Percentiles rank a stretch among this genome's conserved stretches.
phyloP scores from a whole-genome alignment of 257 asterid genomes.

The Nicotiana noctiflora region DNA sequence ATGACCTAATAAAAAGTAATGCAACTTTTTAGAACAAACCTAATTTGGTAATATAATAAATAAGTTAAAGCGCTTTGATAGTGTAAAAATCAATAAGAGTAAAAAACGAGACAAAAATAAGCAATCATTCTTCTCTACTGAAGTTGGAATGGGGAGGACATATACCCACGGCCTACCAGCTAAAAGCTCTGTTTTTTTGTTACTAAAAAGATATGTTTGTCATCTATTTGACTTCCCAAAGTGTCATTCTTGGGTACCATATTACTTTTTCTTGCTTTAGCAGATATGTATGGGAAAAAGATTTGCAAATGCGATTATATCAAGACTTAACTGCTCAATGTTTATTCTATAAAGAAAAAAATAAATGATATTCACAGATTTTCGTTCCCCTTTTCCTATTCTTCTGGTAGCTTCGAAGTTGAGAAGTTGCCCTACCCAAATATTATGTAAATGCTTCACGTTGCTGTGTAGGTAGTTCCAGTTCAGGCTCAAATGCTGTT shows the following conservation, averaged over 20 bases:
- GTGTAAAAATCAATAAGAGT: no score
- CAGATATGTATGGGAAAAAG: background rate
- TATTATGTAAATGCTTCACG: conserved; percentile 71
- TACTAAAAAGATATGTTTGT: background rate
- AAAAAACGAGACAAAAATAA: background rate
- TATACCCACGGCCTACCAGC: background rate
- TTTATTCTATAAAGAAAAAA: background rate
- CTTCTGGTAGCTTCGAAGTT: background rate
- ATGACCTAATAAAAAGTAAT: no score
- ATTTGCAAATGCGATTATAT: background rate
- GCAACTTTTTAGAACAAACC: no score
- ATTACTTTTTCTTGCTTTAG: background rate
- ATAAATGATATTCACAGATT: background rate
- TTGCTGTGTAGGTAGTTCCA: conserved; percentile 67
- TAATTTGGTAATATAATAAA: no score
- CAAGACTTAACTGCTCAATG: background rate
- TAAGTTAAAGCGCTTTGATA: no score
- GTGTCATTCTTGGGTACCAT: background rate
- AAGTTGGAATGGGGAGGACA: background rate
- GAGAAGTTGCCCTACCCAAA: background rate
- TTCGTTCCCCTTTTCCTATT: background rate
- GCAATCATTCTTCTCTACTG: background rate
- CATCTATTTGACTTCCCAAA: background rate
- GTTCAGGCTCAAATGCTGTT: conserved; percentile 69
- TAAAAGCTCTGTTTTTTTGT: background rate